These are phyloP conservation scores for Colletotrichum sojae DNA, from an alignment of 2,329 filamentous ascomycete species.

Conservation along the genomic window DNA sequence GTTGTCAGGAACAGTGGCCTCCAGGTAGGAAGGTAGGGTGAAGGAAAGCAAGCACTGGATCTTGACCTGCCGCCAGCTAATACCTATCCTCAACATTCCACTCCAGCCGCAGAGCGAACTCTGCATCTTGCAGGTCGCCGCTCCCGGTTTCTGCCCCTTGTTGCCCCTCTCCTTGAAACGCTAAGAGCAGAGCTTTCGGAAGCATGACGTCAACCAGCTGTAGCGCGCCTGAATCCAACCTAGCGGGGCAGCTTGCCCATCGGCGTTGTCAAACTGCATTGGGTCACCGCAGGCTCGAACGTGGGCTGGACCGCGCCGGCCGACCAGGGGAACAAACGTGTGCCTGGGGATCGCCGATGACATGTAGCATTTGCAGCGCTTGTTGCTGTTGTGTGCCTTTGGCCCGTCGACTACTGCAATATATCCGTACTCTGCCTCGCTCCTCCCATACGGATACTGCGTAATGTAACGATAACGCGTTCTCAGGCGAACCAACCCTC, in stretches of 20 bases:
- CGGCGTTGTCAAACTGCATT: constrained; percentile 34
- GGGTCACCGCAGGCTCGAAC: constrained; percentile 13
- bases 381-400: not conserved
- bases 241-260: constrained; percentile 33
- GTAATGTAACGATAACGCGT: not conserved
- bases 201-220: constrained; percentile 41
- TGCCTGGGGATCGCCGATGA: constrained; percentile 38
- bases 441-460: not conserved
- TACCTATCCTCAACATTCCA: too few species aligned
- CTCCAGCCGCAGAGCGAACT: not conserved
- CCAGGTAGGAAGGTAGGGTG: too few species aligned
- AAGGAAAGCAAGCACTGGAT: too few species aligned
- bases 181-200: constrained; percentile 41
- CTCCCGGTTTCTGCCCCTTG: constrained; percentile 28
- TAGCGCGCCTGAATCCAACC: constrained; percentile 38
- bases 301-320: constrained; percentile 36
- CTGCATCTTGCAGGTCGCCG: not conserved
- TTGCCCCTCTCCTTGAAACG: constrained; percentile 41
- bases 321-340: constrained; percentile 23
- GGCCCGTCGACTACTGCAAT: not conserved
- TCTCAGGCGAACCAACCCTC: not conserved
- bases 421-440: not conserved
- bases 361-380: not conserved
- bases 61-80: too few species aligned
- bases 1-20: too few species aligned